Evolutionary conservation across 768 basidiomycete genomes (phyloP).

Genomic region (Xerocomellus amylosporus): DNA sequence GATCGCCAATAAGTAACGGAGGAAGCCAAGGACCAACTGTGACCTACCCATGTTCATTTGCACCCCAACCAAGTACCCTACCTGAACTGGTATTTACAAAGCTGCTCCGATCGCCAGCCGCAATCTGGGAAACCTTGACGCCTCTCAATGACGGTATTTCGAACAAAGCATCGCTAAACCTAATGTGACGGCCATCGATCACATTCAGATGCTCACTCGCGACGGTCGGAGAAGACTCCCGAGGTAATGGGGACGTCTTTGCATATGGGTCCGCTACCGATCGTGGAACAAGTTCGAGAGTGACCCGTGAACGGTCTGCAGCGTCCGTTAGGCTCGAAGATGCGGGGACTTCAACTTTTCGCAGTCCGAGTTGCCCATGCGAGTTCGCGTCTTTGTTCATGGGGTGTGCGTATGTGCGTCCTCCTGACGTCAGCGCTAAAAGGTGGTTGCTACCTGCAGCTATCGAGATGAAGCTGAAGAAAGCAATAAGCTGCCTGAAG

Average conservation of each 20-base stretch:
- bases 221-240: constrained; percentile 17
- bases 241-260: constrained; percentile 43
- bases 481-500: constrained; percentile 8
- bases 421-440: constrained; percentile 65
- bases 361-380: constrained; percentile 81
- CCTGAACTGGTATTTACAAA: constrained; percentile 69
- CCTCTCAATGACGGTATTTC: constrained; percentile 74
- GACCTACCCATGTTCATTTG: constrained; percentile 77
- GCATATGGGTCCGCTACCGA: constrained; percentile 49
- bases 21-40: background rate
- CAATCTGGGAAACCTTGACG: constrained; percentile 62
- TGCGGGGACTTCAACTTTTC: constrained; percentile 52
- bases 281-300: constrained; percentile 58
- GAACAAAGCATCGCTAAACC: constrained; percentile 67
- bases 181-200: constrained; percentile 43
- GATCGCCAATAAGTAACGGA: constrained; percentile 5
- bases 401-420: constrained; percentile 78
- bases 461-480: constrained; percentile 64
- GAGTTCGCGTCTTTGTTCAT: constrained; percentile 71
- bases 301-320: constrained; percentile 32
- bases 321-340: constrained; percentile 19
- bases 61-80: constrained; percentile 83
- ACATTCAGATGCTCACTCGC: constrained; percentile 28
- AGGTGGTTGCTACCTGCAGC: constrained; percentile 71
- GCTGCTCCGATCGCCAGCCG: constrained; percentile 69